These are phyloP conservation scores for Leccinum subspadiceum DNA, from an alignment of 1,284 basidiomycete genomes.

Conservation along the genomic window DNA sequence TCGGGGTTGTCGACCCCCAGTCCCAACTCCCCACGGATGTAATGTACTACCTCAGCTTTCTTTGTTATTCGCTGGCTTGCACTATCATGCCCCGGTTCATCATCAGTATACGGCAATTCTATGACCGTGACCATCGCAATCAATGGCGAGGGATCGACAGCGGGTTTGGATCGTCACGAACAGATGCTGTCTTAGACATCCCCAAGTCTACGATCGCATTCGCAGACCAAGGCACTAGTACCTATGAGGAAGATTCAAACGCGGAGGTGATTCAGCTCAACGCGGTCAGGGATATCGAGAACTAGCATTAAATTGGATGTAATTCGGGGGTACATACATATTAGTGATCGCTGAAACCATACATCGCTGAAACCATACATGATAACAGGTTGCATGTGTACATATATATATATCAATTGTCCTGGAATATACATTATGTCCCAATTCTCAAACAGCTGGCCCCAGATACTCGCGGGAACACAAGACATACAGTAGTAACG, in stretches of 20 bases:
- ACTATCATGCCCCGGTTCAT: not conserved
- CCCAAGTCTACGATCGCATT: too few relatives aligned
- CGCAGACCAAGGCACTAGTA: not conserved
- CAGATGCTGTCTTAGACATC: too few relatives aligned
- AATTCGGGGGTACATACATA: not conserved
- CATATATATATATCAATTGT: not conserved
- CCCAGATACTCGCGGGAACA: not conserved
- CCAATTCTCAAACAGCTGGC: not conserved
- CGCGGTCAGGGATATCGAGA: too few relatives aligned
- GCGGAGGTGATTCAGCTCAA: not conserved
- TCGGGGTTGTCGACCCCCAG: not conserved
- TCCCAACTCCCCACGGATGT: not conserved
- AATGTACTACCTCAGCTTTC: not conserved
- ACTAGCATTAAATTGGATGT: too few relatives aligned
- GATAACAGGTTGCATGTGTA: too few relatives aligned
- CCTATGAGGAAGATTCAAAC: too few relatives aligned
- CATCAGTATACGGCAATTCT: not conserved
- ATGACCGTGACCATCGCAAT: not conserved
- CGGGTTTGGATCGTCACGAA: not conserved
- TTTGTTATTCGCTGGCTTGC: not conserved
- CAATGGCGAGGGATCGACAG: not conserved
- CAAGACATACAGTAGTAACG: not conserved
- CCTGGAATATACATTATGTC: not conserved
- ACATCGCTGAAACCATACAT: not conserved
- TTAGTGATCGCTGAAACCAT: not conserved